Base-by-base conservation (phyloP, 164 flowering plant genomes). In the Magnolia kwangsiensis region DNA sequence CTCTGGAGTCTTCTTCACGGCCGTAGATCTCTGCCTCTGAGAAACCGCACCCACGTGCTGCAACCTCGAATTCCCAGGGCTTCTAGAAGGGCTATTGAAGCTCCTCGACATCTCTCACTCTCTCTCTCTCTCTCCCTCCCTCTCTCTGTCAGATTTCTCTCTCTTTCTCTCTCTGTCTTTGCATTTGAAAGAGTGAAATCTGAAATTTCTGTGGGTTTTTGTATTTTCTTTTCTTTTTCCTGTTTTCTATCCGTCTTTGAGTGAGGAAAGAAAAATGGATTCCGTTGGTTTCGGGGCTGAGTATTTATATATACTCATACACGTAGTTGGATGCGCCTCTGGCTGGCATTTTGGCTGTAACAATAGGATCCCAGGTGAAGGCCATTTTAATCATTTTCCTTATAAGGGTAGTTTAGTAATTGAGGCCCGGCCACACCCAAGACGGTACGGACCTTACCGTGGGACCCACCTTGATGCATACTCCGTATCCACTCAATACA, bases 1-100 rank as follows among this genome's bases (percentile, higher is more conserved):
- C 89, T 96, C 99, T 6, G 97, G 97, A 55, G 96, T 97, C 82
- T 94, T 92, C 86, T 86, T 88, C 14, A 79, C 61, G 55, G 94
- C 87, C 45, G 91, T 85, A 81, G 98, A 94, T 92, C 97, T 87
- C 76, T 89, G 78, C 72, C 97, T 76, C 21, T 80, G 81, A 24
- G 98, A 90, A 1, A 80, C 82, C 13, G 69, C 87, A 20, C 72
- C 50, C 18, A 37, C 78, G 14, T 50, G 51, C 50, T 75, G 77
- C 23, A 75, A 51, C 24, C 78, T 75, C 66, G 78, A 69, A 29
- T n/a, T 67, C 19, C 55, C 73, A 5, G 78, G 67, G 51, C 73
- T 69, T 69, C 73, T 69, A 13, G 73, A 68, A 11, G 72, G 73
- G 67, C 73, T 69, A 21, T 67, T 65, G 65, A 37, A 75, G 58